A percentile compares a stretch with the other conserved stretches of the same genome.
Evolutionary conservation across 2,329 filamentous ascomycete genomes (phyloP).

Genomic region (Trichoderma polysporum): DNA sequence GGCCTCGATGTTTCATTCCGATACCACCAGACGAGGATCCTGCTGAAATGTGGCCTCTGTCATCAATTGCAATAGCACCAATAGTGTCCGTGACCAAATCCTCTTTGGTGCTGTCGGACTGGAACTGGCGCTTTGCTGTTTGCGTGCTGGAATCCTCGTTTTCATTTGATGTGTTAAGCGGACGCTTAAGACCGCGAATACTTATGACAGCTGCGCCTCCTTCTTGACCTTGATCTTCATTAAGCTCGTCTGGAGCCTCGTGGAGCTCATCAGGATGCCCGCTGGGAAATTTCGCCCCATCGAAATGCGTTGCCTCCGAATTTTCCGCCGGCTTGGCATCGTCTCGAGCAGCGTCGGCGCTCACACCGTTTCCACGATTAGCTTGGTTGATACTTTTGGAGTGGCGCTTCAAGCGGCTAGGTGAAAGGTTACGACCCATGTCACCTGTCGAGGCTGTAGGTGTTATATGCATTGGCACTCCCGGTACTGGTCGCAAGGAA

Average conservation of each 20-base stretch:
- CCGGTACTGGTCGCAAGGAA: background rate
- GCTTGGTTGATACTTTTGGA: background rate
- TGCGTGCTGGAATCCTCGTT: slow-evolving; percentile 10
- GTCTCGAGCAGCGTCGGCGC: slow-evolving; percentile 10
- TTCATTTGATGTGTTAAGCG: slow-evolving; percentile 22
- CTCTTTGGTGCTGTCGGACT: slow-evolving; percentile 41
- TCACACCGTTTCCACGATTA: background rate
- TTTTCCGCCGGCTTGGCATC: background rate
- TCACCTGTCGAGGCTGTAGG: background rate
- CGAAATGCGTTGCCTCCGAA: background rate
- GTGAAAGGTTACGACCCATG: background rate
- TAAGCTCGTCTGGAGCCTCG: slow-evolving; percentile 12
- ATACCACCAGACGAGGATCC: slow-evolving; percentile 96
- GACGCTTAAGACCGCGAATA: slow-evolving; percentile 39
- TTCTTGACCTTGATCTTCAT: slow-evolving; percentile 11
- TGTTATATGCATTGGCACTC: background rate
- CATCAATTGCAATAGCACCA: slow-evolving; percentile 90
- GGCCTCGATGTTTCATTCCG: slow-evolving; percentile 94
- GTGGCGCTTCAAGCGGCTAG: background rate
- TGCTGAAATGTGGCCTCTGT: slow-evolving; percentile 82
- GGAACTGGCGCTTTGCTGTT: slow-evolving; percentile 26
- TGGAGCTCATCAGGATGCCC: background rate
- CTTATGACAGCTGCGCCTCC: background rate
- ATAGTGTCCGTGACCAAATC: slow-evolving; percentile 86
- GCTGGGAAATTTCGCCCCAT: background rate